Evolutionary conservation across 108 stramenopile genomes (phyloP), one percentile per base, ranked within the genome.

Genomic region (Ochromonas danica): DNA sequence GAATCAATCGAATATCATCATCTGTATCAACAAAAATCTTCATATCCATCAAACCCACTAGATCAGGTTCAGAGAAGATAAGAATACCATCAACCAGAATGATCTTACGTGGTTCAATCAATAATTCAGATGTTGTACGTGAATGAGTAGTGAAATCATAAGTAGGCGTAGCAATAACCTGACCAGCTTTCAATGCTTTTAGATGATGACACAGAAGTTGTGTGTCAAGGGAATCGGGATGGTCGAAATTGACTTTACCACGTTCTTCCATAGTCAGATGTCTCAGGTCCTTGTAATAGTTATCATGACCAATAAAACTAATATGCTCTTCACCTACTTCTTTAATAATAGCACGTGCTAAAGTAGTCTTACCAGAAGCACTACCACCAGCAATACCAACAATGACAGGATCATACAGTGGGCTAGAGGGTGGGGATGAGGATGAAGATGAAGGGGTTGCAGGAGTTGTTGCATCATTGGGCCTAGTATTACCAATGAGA

Each of bases 61-160:
- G 83, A 10, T 85, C 86, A 28, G 77, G 62, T 51, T 95, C 81
- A 10, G 92, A 87, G 27, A 97, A 91, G 36, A 97, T 91, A 57
- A 97, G 79, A 72, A 97, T 95, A 2, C 97, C 96, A 80, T 96
- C 95, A 0, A 96, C 87, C 25, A 96, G 83, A 62, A 96, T 90
- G 36, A 96, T 87, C 35, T 71, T 83, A 27, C 87, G 88, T 1
- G 91, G 89, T 40, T 84, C 71, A 30, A 63, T 45, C 45, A 42
- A 38, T 27, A 2, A 39, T 25, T 62, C 39, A 17, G 88, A 86
- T 2, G 74, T 77, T 61, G 86, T 92, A 45, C 96, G 82, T 35
- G 85, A 78, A 83, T 97, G 97, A 3, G 91, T 88, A 10, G 85
- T 74, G 80, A 96, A 97, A 80, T 95, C 94, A 78, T 96, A 97